Evolutionary conservation across 2,329 filamentous ascomycete genomes (phyloP), one percentile per base, ranked within the genome.

Genomic region (Phyllosticta paracitricarpa): DNA sequence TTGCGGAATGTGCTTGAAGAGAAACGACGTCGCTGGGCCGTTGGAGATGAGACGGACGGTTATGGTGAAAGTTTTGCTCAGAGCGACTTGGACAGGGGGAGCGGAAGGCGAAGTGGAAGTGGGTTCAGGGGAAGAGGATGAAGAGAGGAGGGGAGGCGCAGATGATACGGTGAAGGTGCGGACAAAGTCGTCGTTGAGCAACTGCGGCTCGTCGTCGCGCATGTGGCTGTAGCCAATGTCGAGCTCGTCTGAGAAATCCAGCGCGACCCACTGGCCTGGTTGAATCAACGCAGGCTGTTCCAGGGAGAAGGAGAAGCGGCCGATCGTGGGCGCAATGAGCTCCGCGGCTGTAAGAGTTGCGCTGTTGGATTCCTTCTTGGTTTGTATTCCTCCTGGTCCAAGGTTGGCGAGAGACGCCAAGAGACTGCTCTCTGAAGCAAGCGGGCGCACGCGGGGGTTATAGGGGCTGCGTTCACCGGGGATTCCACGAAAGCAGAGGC

Each of bases 91-190:
- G 40, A 78, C 68, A 2, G 70, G 69, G 2, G 65, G 48, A 0
- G 12, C 51, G 2, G 28, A 6, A 30, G 28, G 28, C 22, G 7
- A 17, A 35, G 33, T 26, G 9, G 28, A 30, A 6, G 28, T 30
- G 10, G 10, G 10, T 4, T 12, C 9, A 10, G 33, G 14, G 33
- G 8, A 12, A 40, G 33, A 40, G 14, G 33, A 4, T 5, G 33
- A 40, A 4, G 33, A 12, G 33, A 17, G 14, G 10, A 14, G 14
- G 14, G 8, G 33, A 0, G 85, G 83, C 2, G 58, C 33, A n/a
- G 82, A 89, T 1, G 87, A 89, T 0, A 96, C 81, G 1, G 91
- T 96, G 68, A 96, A 96, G 0, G 90, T 95, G 28, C 91, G 79
- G 4, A 94, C 78, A 64, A 84, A 92, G 70, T 96, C 90, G 69